Evolutionary conservation across 148 eudicot species (phyloP).

Genomic region (Simmondsia chinensis): DNA sequence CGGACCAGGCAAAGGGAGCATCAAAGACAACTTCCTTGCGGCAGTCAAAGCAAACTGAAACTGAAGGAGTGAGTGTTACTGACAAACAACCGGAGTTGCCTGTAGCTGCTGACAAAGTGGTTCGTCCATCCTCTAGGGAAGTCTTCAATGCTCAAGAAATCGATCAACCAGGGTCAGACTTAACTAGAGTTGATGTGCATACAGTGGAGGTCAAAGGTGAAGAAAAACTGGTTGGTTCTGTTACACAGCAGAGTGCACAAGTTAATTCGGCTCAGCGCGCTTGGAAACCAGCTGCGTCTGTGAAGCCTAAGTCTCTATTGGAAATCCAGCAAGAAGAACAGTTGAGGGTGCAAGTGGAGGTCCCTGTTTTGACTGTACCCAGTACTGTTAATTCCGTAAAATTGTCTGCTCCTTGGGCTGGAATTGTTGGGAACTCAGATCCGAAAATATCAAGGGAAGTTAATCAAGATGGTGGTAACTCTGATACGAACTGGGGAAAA

Average conservation of each 20-base stretch:
- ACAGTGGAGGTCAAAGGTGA: slow-evolving; percentile 19
- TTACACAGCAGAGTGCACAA: slow-evolving; percentile 15
- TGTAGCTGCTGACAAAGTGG: slow-evolving; percentile 4
- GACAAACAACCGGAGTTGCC: slow-evolving; percentile 21
- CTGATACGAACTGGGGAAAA: slow-evolving; percentile 17
- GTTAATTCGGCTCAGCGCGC: slow-evolving; percentile 34
- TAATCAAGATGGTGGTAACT: slow-evolving; percentile 16
- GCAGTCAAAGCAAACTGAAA: slow-evolving; percentile 34
- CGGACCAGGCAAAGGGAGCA: slow-evolving; percentile 45
- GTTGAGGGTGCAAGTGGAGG: slow-evolving; percentile 40
- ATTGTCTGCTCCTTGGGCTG: slow-evolving; percentile 68
- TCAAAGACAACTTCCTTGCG: slow-evolving; percentile 26
- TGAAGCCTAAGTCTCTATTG: slow-evolving; percentile 78
- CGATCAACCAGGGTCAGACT: slow-evolving; percentile 13
- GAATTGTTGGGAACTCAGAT: slow-evolving; percentile 39
- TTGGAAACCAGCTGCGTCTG: slow-evolving; percentile 88
- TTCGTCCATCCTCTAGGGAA: slow-evolving; percentile 9
- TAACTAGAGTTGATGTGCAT: slow-evolving; percentile 12
- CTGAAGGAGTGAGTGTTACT: slow-evolving; percentile 13
- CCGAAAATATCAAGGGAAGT: slow-evolving; percentile 26
- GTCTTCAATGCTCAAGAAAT: slow-evolving; percentile 7
- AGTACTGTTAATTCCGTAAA: slow-evolving; percentile 36
- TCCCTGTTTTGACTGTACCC: slow-evolving; percentile 28
- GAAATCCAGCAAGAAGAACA: slow-evolving; percentile 98
- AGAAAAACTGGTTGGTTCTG: slow-evolving; percentile 13